Evolutionary conservation across 2,329 filamentous ascomycete genomes (phyloP).

Genomic region (Penicillium sp.): DNA sequence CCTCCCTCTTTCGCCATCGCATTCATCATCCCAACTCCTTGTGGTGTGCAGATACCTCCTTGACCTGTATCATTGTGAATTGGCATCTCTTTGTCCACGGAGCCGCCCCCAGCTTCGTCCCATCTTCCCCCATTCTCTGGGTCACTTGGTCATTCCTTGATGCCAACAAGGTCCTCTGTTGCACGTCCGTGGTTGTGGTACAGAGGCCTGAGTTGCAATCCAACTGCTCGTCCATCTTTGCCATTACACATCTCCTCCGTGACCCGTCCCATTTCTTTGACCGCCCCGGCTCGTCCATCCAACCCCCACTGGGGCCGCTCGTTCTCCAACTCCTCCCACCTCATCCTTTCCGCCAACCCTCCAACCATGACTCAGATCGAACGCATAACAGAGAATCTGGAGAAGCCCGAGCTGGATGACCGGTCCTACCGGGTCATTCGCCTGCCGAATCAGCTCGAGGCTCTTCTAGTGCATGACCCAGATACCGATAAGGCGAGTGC

Average conservation of each 20-base stretch:
- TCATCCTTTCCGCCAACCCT: conserved; percentile 21
- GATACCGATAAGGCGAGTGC: conserved; percentile 97
- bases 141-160: conserved; percentile 24
- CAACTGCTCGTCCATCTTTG: conserved; percentile 17
- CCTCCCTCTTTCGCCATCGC: conserved; percentile 10
- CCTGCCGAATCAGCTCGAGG: conserved; percentile 85
- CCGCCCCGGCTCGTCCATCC: conserved; percentile 8
- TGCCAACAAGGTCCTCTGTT: conserved; percentile 41
- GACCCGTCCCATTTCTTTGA: conserved; percentile 5
- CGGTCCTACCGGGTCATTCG: conserved; percentile 84
- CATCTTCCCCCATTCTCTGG: not conserved
- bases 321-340: conserved; percentile 19
- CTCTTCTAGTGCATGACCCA: conserved; percentile 86
- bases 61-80: not conserved
- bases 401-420: conserved; percentile 83
- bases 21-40: not conserved
- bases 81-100: conserved; percentile 12
- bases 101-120: conserved; percentile 12
- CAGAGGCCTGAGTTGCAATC: conserved; percentile 24
- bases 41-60: not conserved
- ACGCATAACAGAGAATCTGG: conserved; percentile 68
- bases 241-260: conserved; percentile 9
- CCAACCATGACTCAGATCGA: conserved; percentile 39
- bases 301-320: conserved; percentile 18
- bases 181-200: conserved; percentile 26